phyloP scores from a whole-genome alignment of 2,329 filamentous ascomycete species.

The Alternaria gansuensis region DNA sequence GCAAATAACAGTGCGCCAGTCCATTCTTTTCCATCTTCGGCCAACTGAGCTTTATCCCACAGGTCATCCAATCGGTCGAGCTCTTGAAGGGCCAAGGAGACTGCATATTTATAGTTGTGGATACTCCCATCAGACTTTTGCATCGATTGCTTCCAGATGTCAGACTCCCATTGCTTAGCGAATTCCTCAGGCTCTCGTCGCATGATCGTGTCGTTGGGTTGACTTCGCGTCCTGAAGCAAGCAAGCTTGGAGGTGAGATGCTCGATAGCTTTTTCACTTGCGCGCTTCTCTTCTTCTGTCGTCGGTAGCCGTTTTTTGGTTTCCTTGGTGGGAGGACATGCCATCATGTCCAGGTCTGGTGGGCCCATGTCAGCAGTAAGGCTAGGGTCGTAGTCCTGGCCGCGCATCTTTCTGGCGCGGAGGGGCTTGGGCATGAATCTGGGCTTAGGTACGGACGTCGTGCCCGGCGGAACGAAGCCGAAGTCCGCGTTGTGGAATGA shows the following conservation, averaged over 20 bases:
- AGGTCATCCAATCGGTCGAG: background rate
- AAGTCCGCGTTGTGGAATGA: background rate
- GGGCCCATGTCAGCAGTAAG: conserved; percentile 1
- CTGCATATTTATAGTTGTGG: background rate
- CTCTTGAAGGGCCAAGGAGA: background rate
- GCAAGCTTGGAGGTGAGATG: background rate
- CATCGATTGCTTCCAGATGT: background rate
- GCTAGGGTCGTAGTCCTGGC: background rate
- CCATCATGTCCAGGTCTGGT: background rate
- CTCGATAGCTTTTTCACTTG: background rate
- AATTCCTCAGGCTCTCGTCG: background rate
- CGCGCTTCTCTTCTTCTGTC: background rate
- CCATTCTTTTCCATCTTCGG: background rate
- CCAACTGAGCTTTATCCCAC: background rate
- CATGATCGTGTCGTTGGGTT: background rate
- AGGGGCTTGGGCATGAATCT: background rate
- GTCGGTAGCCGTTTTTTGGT: background rate
- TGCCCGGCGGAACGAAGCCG: background rate
- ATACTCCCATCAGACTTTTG: background rate
- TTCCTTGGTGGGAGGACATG: background rate
- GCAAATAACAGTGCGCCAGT: background rate
- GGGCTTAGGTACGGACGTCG: background rate
- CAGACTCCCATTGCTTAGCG: background rate
- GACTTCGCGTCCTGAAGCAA: background rate
- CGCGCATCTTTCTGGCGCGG: background rate